Conservation (phyloP, 2,329 filamentous ascomycete genomes). For the Fusarium praegraminearum region DNA sequence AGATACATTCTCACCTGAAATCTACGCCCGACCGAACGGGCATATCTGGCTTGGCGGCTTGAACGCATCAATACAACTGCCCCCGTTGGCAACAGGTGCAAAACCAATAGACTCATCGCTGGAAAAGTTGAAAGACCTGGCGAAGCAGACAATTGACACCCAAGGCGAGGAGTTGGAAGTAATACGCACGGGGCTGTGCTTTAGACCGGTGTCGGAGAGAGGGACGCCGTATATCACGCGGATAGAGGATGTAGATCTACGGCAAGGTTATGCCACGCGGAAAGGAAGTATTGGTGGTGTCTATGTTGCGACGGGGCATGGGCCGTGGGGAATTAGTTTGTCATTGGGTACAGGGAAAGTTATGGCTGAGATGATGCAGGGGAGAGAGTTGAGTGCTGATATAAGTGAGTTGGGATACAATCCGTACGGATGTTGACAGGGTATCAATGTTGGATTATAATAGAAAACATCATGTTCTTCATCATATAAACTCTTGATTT, state of each 20-base stretch:
- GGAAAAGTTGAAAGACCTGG: constrained; percentile 61
- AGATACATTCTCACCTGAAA: constrained; percentile 74
- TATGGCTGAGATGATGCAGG: constrained; percentile 76
- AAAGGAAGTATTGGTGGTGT: constrained; percentile 68
- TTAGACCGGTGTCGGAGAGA: constrained; percentile 74
- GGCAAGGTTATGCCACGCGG: constrained; percentile 58
- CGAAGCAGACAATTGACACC: constrained; percentile 60
- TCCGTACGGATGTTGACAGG: neutral
- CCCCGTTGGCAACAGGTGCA: constrained; percentile 53
- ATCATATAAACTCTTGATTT: too few relatives aligned
- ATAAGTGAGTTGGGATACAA: constrained; percentile 53
- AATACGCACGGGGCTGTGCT: constrained; percentile 75
- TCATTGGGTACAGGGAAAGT: constrained; percentile 77
- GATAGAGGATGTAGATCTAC: constrained; percentile 68
- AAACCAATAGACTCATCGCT: constrained; percentile 52
- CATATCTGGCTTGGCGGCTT: constrained; percentile 81
- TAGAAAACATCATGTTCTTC: neutral
- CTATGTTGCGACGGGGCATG: constrained; percentile 78
- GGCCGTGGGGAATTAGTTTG: constrained; percentile 78
- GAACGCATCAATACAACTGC: constrained; percentile 73
- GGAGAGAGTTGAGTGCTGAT: constrained; percentile 68
- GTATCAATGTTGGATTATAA: neutral
- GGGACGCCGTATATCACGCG: constrained; percentile 73
- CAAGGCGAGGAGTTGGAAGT: constrained; percentile 67
- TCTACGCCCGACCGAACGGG: constrained; percentile 74